Conservation (phyloP, 2,329 filamentous ascomycete species). For the Xylariomycetidae sp. region DNA sequence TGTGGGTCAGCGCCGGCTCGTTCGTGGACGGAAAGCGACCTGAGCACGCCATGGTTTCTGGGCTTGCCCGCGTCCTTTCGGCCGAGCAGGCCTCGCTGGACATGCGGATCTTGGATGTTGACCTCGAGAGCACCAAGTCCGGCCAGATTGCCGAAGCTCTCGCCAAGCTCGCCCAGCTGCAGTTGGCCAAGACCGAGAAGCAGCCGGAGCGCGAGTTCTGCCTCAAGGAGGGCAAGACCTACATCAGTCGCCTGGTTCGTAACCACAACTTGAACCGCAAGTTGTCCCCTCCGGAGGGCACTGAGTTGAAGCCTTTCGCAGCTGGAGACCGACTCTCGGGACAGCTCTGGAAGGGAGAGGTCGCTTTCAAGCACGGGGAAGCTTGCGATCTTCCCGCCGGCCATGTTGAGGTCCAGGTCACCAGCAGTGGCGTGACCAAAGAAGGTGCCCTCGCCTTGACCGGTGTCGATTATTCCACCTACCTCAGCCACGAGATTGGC, state of each 20-base stretch:
- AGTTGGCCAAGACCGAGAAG: constrained; percentile 8
- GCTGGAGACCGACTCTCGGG: constrained; percentile 12
- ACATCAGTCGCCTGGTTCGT: constrained; percentile 20
- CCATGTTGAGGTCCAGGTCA: constrained; percentile 16
- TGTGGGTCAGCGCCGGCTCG: constrained; percentile 24
- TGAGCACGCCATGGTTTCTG: constrained; percentile 20
- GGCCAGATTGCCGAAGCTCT: constrained; percentile 9
- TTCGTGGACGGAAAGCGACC: constrained; percentile 18
- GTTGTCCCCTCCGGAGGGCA: constrained; percentile 6
- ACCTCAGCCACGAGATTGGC: constrained; percentile 18
- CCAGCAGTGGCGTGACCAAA: constrained; percentile 12
- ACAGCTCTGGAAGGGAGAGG: constrained; percentile 11
- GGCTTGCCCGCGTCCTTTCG: constrained; percentile 17
- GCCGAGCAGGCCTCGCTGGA: constrained; percentile 22
- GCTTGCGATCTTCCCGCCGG: constrained; percentile 3
- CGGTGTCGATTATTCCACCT: constrained; percentile 17
- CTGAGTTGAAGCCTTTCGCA: constrained; percentile 7
- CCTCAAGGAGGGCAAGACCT: constrained; percentile 14
- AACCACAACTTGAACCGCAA: constrained; percentile 14
- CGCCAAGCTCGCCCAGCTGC: constrained; percentile 8
- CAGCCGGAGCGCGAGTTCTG: constrained; percentile 15
- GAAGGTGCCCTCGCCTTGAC: constrained; percentile 16
- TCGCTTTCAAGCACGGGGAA: constrained; percentile 14
- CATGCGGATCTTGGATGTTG: constrained; percentile 18
- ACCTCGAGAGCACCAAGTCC: constrained; percentile 9